Conservation (phyloP, 1,139 yeast genomes). For the Kodamaea fungicola region DNA sequence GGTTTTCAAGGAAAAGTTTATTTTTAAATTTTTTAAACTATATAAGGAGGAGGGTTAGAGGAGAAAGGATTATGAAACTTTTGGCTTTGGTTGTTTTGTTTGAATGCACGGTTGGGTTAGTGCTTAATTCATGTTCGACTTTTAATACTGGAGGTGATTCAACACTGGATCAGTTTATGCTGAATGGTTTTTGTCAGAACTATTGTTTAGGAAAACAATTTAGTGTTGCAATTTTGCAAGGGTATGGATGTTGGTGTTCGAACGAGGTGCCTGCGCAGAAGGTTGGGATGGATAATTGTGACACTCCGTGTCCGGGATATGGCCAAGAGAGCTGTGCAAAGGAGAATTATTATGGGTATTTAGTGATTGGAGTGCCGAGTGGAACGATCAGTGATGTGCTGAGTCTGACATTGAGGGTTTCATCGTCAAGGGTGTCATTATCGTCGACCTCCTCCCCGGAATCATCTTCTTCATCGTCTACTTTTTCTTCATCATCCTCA, state of each 20-base stretch:
- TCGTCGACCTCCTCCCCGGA: not conserved
- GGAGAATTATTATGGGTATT: conserved; percentile 32
- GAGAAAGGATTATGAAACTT: too few relatives aligned
- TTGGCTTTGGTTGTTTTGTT: conserved; percentile 2
- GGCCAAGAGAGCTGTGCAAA: conserved; percentile 33
- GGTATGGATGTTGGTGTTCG: conserved; percentile 59
- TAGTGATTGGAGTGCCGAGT: conserved; percentile 22
- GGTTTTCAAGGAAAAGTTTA: too few relatives aligned
- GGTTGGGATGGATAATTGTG: conserved; percentile 35
- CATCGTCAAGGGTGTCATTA: not conserved
- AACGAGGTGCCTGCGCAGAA: conserved; percentile 45
- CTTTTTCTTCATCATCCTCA: conserved; percentile 3
- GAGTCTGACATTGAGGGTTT: conserved; percentile 4
- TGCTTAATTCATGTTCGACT: conserved; percentile 40
- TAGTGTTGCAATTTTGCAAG: conserved; percentile 54
- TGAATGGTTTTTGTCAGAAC: conserved; percentile 54
- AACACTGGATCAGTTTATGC: conserved; percentile 30
- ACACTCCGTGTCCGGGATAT: conserved; percentile 50
- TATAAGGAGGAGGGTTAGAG: too few relatives aligned
- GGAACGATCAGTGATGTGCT: conserved; percentile 6
- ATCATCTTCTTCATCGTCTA: conserved; percentile 14
- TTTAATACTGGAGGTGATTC: conserved; percentile 35
- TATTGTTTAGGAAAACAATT: conserved; percentile 44
- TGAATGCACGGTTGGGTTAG: conserved; percentile 6
- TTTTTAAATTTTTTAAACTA: too few relatives aligned